Evolutionary conservation across 2,329 filamentous ascomycete species (phyloP).

Genomic region (Venturia aucupariae): DNA sequence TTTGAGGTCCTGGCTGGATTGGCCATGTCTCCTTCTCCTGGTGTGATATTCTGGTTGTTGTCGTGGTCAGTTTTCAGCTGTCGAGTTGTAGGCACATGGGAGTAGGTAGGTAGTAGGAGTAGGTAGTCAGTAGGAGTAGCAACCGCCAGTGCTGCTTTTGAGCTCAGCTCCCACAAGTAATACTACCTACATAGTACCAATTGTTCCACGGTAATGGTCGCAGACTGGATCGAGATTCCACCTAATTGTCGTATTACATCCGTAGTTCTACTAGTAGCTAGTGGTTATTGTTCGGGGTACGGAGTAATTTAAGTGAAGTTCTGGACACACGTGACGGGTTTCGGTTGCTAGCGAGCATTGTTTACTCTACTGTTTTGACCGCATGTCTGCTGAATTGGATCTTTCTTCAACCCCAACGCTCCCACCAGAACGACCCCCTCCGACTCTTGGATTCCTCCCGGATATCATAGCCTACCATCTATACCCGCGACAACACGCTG

Average conservation of each 20-base stretch:
- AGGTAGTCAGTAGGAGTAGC: too few species aligned
- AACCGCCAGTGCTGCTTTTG: too few species aligned
- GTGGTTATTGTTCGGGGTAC: background rate
- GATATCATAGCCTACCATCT: background rate
- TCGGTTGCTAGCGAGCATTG: conserved; percentile 2
- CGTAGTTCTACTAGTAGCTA: background rate
- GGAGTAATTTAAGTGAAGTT: background rate
- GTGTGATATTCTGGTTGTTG: too few species aligned
- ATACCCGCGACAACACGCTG: background rate
- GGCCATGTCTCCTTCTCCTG: too few species aligned
- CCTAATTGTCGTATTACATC: background rate
- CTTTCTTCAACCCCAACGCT: background rate
- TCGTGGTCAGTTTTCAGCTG: too few species aligned
- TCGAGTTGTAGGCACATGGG: too few species aligned
- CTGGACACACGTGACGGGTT: background rate
- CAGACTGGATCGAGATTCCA: background rate
- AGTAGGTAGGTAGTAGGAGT: too few species aligned
- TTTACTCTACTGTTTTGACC: background rate
- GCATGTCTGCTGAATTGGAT: too few species aligned
- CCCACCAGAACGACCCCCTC: background rate
- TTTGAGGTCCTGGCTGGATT: too few species aligned
- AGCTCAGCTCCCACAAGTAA: too few species aligned
- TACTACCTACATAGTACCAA: too few species aligned
- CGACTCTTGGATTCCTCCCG: background rate
- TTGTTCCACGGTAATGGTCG: too few species aligned